Evolutionary conservation across 495 filamentous ascomycete species (phyloP).

Genomic region (Annulohypoxylon moriforme): DNA sequence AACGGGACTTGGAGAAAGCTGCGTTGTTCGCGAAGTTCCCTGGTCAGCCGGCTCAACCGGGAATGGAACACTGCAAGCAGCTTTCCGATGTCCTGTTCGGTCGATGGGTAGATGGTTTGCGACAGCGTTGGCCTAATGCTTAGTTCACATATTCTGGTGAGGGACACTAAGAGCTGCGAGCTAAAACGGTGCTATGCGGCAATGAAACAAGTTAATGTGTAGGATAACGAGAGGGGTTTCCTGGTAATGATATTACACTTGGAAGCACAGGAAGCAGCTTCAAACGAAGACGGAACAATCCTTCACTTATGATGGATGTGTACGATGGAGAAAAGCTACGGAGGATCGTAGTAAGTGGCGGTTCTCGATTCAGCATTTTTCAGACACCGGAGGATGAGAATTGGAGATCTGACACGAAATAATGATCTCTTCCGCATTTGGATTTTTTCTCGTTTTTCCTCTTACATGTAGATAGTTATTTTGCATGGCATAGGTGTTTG

Average conservation of each 20-base stretch:
- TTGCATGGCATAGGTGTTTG: slow-evolving; percentile 41
- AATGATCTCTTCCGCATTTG: slow-evolving; percentile 26
- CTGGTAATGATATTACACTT: slow-evolving; percentile 7
- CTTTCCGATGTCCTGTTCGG: slow-evolving; percentile 90
- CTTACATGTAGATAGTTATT: not conserved
- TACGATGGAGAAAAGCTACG: not conserved
- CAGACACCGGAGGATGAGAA: not conserved
- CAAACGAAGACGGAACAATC: no score
- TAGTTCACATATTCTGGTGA: not conserved
- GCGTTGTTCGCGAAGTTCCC: slow-evolving; percentile 61
- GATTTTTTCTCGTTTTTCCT: slow-evolving; percentile 3
- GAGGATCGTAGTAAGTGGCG: not conserved
- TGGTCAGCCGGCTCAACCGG: slow-evolving; percentile 65
- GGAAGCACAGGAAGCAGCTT: not conserved
- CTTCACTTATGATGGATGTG: not conserved
- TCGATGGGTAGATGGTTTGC: slow-evolving; percentile 88
- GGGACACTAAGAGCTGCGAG: slow-evolving; percentile 41
- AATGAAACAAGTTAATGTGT: slow-evolving; percentile 23
- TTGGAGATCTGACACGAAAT: slow-evolving; percentile 15
- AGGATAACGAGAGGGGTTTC: slow-evolving; percentile 15
- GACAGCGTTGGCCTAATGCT: slow-evolving; percentile 75
- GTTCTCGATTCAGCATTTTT: slow-evolving; percentile 8
- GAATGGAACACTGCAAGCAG: slow-evolving; percentile 92
- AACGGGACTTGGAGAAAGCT: slow-evolving; percentile 61
- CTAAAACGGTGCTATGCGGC: not conserved